Conservation (phyloP, 305 asterid genomes). For the Fraxinus paxiana region DNA sequence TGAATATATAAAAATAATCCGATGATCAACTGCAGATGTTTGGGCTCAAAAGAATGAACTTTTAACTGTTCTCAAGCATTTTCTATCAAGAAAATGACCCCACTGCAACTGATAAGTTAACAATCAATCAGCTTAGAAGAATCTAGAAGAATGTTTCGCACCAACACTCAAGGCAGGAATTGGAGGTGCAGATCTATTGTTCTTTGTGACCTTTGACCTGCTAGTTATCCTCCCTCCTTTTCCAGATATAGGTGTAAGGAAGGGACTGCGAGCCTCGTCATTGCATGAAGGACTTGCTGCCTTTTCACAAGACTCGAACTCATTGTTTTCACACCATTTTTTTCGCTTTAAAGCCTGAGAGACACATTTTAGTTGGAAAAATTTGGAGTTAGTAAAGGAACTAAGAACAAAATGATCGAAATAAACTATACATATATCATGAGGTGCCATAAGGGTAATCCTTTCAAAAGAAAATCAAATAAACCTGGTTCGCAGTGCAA, state of each 20-base stretch:
- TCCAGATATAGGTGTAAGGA: conserved; percentile 64
- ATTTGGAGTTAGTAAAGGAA: conserved; percentile 20
- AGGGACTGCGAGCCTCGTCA: conserved; percentile 46
- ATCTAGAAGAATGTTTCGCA: conserved; percentile 31
- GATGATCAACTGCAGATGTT: not conserved
- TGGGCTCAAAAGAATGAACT: not conserved
- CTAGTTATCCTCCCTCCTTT: conserved; percentile 59
- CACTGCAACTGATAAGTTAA: not conserved
- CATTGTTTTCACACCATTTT: conserved; percentile 42
- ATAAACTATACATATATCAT: not conserved
- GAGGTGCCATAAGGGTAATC: not conserved
- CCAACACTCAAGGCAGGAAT: conserved; percentile 61
- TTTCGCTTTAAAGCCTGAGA: conserved; percentile 68
- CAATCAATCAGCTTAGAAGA: not conserved
- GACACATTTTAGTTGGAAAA: conserved; percentile 19
- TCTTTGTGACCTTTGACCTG: conserved; percentile 62
- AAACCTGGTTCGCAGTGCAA: not conserved
- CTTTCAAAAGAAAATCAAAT: not conserved
- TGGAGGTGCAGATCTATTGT: conserved; percentile 50
- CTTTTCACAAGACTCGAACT: conserved; percentile 46
- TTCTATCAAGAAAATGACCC: conserved; percentile 17
- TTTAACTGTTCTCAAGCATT: not conserved
- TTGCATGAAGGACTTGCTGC: conserved; percentile 49
- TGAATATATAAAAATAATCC: not conserved
- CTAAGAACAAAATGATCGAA: not conserved